A percentile compares a stretch with the other conserved stretches of the same genome.
Evolutionary conservation across 1,284 basidiomycete genomes (phyloP).

Genomic region (Entoloma clypeatum): DNA sequence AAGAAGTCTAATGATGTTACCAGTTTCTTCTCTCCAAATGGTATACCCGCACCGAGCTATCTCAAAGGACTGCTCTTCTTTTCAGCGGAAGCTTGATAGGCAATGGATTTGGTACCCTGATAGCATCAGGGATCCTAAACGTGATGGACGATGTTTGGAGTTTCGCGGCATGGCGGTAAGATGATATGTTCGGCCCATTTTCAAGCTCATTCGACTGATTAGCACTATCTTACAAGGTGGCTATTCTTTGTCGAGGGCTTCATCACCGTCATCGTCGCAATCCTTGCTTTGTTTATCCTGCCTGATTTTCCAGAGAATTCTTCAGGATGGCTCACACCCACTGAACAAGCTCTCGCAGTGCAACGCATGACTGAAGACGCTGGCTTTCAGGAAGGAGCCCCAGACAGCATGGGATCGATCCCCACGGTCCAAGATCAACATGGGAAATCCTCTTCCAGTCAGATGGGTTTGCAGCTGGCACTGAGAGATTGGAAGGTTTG

Average conservation of each 20-base stretch:
- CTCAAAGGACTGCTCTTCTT: slow-evolving; percentile 63
- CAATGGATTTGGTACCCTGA: slow-evolving; percentile 72
- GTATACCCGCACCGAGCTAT: slow-evolving; percentile 64
- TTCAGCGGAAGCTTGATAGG: slow-evolving; percentile 69
- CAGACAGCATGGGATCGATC: slow-evolving; percentile 5
- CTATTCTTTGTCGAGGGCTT: slow-evolving; percentile 74
- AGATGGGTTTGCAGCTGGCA: slow-evolving; percentile 54
- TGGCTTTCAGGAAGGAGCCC: slow-evolving; percentile 48
- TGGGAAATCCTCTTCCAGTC: slow-evolving; percentile 14
- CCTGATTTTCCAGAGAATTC: slow-evolving; percentile 73
- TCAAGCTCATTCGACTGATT: not conserved
- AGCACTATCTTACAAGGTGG: slow-evolving; percentile 46
- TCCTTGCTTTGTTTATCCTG: slow-evolving; percentile 61
- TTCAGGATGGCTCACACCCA: slow-evolving; percentile 55
- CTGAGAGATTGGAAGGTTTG: slow-evolving; percentile 75
- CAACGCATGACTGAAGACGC: slow-evolving; percentile 73
- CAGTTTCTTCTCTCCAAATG: slow-evolving; percentile 59
- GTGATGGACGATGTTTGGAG: slow-evolving; percentile 69
- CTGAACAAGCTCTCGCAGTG: slow-evolving; percentile 67
- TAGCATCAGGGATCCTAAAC: slow-evolving; percentile 63
- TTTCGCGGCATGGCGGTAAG: slow-evolving; percentile 66
- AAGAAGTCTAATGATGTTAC: slow-evolving; percentile 1
- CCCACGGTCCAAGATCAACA: not conserved
- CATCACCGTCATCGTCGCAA: slow-evolving; percentile 63
- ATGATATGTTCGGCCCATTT: not conserved